Evolutionary conservation across 768 basidiomycete genomes (phyloP), one percentile per base, ranked within the genome.

Genomic region (Gelatoporia subvermispora): DNA sequence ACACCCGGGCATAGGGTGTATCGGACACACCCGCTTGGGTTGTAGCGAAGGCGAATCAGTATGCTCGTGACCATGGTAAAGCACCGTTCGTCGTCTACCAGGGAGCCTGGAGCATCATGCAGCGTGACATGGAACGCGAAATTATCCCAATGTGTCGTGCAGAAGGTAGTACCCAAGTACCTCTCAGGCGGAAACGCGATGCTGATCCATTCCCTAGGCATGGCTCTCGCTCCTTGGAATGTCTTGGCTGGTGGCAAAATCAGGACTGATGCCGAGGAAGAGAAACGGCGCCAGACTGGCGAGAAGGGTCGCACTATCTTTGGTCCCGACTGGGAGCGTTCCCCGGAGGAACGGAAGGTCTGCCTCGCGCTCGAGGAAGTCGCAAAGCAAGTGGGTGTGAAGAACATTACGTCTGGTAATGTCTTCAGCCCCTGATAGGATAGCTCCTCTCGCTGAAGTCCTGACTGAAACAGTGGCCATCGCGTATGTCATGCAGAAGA

Each of bases 401-500:
- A 47, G 46, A 52, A 20, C 38, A 51, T 60, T 43, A 50, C 49
- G 35, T 41, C 55, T 18, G 45, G 43, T 48, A 18, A 8, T 46
- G 67, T 59, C 34, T 15, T 39, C 22, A 10, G 15, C 15, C 7
- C 10, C 15, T 9, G 43, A 15, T 9, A 13, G 10, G 16, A 51
- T 3, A 35, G 4, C 46, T 45, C 8, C 17, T 11, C 23, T 20
- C 9, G 4, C 11, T 17, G 28, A 3, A 15, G 16, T 28, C 16
- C 11, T 22, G 11, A 35, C 38, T n/a, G 18, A 11, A 8, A 24
- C 20, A 72, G 75, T 78, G 2, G 76, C 77, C 1, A 74, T 81
- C 46, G 75, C 77, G 13, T 79, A 78, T 48, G 63, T 80, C 8
- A 65, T 81, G 63, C 74, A 78, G 38, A 81, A 79, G 59, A 66